Percentiles rank a stretch among this genome's conserved stretches.
These are phyloP conservation scores for Populus trichocarpa DNA, from an alignment of 441 rosid species.

Conservation along the genomic window DNA sequence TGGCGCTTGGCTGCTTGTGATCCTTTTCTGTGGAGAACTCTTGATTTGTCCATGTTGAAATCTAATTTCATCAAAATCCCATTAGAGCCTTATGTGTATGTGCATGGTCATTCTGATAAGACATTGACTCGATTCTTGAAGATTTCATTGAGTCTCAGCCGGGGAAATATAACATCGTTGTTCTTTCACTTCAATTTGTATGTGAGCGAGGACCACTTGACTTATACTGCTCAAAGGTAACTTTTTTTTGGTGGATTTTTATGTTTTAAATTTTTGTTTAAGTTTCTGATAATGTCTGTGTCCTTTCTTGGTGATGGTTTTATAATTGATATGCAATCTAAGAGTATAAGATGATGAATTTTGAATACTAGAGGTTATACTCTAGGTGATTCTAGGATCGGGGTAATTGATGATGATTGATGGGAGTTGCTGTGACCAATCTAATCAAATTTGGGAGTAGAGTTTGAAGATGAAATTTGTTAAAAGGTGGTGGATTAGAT, in stretches of 20 bases:
- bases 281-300: conserved; percentile 7
- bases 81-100: conserved; percentile 70
- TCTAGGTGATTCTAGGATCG: not conserved
- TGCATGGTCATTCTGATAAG: conserved; percentile 52
- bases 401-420: not conserved
- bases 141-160: conserved; percentile 67
- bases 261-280: not conserved
- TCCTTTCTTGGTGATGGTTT: not conserved
- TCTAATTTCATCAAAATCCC: conserved; percentile 75
- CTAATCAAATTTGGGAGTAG: not conserved
- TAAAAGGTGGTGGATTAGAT: not conserved
- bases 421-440: not conserved
- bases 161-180: conserved; percentile 51
- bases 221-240: conserved; percentile 78
- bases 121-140: conserved; percentile 50
- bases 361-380: not conserved
- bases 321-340: not conserved
- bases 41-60: conserved; percentile 64
- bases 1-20: conserved; percentile 81
- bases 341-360: not conserved
- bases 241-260: not conserved
- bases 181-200: conserved; percentile 64
- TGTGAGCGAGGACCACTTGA: conserved; percentile 68
- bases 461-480: not conserved
- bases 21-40: conserved; percentile 77